A percentile compares a stretch with the other conserved stretches of the same genome.
Evolutionary conservation across 2,329 filamentous ascomycete species (phyloP).

Genomic region (Bisporella sp.): DNA sequence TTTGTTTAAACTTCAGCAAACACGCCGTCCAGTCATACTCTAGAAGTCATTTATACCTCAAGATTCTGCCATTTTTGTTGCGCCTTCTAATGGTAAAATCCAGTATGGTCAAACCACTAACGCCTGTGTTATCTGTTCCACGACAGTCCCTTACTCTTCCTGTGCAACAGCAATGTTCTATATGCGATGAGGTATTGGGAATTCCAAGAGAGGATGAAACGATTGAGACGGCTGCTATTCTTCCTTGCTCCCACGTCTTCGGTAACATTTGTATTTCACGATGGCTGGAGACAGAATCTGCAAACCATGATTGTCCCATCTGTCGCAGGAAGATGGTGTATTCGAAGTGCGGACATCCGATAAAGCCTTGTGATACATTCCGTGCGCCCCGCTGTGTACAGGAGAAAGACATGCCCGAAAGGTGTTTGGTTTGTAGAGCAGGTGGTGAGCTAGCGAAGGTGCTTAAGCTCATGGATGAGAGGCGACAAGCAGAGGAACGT

Average conservation of each 20-base stretch:
- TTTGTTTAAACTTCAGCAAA: no score
- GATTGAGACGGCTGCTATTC: slow-evolving; percentile 12
- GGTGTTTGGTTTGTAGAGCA: slow-evolving; percentile 17
- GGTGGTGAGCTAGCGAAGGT: slow-evolving; percentile 6
- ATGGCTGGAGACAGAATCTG: slow-evolving; percentile 19
- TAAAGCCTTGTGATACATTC: slow-evolving; percentile 9
- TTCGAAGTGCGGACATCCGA: slow-evolving; percentile 16
- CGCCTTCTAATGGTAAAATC: no score
- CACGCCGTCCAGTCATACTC: no score
- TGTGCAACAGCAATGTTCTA: slow-evolving; percentile 10
- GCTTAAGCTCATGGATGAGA: slow-evolving; percentile 5
- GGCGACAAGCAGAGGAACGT: slow-evolving; percentile 11
- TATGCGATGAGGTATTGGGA: slow-evolving; percentile 14
- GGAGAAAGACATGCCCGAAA: slow-evolving; percentile 16
- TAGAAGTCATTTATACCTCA: no score
- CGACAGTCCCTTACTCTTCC: no score
- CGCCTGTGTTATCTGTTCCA: no score
- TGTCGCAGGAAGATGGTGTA: slow-evolving; percentile 22
- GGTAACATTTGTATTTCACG: slow-evolving; percentile 19
- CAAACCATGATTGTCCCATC: slow-evolving; percentile 17
- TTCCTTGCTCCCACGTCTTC: slow-evolving; percentile 23
- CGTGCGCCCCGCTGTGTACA: slow-evolving; percentile 6
- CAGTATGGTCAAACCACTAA: no score
- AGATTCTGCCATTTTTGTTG: no score
- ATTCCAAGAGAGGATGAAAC: slow-evolving; percentile 6